phyloP scores from a whole-genome alignment of 495 filamentous ascomycete species.

The Penicillium desertorum region DNA sequence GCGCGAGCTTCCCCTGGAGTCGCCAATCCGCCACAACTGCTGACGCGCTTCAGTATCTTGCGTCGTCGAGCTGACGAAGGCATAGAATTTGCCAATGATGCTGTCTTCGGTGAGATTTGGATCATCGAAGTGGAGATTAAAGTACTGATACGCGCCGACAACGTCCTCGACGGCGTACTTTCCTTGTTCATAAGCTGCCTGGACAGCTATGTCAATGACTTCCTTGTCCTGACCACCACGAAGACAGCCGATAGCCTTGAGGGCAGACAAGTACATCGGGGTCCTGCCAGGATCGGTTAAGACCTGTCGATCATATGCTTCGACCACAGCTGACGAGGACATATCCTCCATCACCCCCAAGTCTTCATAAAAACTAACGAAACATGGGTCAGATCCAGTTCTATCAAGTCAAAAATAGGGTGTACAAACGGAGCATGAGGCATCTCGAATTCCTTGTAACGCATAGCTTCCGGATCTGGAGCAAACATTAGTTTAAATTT shows the following conservation, averaged over 20 bases:
- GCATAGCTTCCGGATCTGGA: conserved; percentile 34
- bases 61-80: conserved; percentile 47
- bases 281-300: conserved; percentile 32
- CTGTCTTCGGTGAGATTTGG: conserved; percentile 49
- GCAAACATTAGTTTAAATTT: conserved; percentile 3
- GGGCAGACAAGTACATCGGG: conserved; percentile 36
- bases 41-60: conserved; percentile 52
- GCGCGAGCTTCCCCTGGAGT: conserved; percentile 48
- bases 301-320: conserved; percentile 43
- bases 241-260: conserved; percentile 36
- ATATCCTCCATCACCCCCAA: conserved; percentile 47
- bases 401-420: background rate
- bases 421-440: conserved; percentile 23
- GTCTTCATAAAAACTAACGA: conserved; percentile 43
- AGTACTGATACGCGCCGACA: conserved; percentile 54
- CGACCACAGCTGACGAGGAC: conserved; percentile 36
- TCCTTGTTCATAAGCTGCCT: conserved; percentile 40
- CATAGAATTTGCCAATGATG: conserved; percentile 58
- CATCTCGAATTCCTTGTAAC: conserved; percentile 38
- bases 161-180: conserved; percentile 54
- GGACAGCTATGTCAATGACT: conserved; percentile 39
- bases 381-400: conserved; percentile 14
- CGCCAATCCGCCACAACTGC: conserved; percentile 57
- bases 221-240: conserved; percentile 38
- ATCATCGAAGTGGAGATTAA: conserved; percentile 46